Percentiles rank a stretch among this genome's conserved stretches.
These are phyloP conservation scores for Thuidium tamariscinum DNA, from an alignment of 225 moss, liverwort and hornwort species.

Conservation along the genomic window DNA sequence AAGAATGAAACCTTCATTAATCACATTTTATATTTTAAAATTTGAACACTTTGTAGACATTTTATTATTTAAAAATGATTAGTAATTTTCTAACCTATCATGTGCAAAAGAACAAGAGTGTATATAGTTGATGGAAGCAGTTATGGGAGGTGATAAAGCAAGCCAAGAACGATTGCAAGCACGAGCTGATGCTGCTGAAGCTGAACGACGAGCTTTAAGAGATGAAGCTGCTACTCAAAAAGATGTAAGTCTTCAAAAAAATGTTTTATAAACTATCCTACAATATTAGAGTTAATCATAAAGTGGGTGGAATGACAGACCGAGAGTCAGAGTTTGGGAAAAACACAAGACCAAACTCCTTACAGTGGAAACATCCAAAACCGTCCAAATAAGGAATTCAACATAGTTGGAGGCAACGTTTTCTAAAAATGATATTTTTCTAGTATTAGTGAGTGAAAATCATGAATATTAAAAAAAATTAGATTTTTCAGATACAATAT, in stretches of 20 bases:
- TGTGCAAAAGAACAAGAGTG: neutral
- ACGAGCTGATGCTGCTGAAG: constrained; percentile 67
- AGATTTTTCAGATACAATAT: too few species aligned
- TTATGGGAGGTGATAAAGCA: constrained; percentile 89
- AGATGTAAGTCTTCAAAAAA: neutral
- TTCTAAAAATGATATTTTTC: too few species aligned
- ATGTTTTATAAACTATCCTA: too few species aligned
- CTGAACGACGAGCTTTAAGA: constrained; percentile 23
- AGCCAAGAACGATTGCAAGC: constrained; percentile 87
- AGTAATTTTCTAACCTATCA: neutral
- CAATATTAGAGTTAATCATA: too few species aligned
- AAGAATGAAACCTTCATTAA: neutral
- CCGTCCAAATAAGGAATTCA: too few species aligned
- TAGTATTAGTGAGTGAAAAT: too few species aligned
- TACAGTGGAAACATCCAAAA: too few species aligned
- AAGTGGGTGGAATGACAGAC: too few species aligned
- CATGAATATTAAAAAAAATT: too few species aligned
- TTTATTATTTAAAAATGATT: neutral
- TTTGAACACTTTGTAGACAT: neutral
- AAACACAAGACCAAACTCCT: too few species aligned
- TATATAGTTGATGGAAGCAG: constrained; percentile 86
- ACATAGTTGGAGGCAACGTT: too few species aligned
- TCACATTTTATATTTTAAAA: neutral
- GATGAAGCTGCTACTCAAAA: constrained; percentile 14
- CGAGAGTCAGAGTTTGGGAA: too few species aligned